phyloP scores from a whole-genome alignment of 257 asterid genomes.

The Plantago ovata region DNA sequence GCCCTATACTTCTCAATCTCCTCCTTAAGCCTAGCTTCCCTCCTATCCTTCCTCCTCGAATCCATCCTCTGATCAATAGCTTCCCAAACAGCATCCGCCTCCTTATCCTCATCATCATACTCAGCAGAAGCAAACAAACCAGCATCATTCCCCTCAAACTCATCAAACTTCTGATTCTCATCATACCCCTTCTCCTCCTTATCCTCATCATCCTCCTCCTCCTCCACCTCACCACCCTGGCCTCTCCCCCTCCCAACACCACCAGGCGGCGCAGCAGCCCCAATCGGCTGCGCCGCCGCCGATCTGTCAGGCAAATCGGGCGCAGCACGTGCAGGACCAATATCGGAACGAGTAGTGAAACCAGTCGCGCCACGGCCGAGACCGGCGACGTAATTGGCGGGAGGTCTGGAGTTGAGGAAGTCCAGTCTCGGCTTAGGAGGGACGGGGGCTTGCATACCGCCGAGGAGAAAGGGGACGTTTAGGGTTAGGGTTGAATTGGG shows the following conservation, averaged over 20 bases:
- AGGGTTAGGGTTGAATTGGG: constrained; percentile 55
- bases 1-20: constrained; percentile 92
- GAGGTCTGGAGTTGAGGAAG: constrained; percentile 59
- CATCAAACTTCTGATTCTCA: constrained; percentile 88
- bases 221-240: constrained; percentile 52
- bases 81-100: constrained; percentile 87
- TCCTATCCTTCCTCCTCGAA: constrained; percentile 78
- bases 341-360: constrained; percentile 92
- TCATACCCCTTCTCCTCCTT: constrained; percentile 79
- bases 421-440: constrained; percentile 51
- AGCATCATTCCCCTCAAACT: constrained; percentile 88
- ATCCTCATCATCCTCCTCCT: constrained; percentile 80
- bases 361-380: constrained; percentile 98
- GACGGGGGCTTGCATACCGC: constrained; percentile 73
- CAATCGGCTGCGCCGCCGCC: constrained; percentile 44
- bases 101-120: constrained; percentile 94
- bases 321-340: constrained; percentile 93
- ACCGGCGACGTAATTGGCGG: constrained; percentile 84
- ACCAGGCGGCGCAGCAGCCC: constrained; percentile 25
- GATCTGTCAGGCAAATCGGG: constrained; percentile 81
- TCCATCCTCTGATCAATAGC: constrained; percentile 84
- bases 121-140: constrained; percentile 90
- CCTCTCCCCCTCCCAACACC: constrained; percentile 72
- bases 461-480: constrained; percentile 46
- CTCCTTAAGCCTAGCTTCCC: constrained; percentile 89